Base-by-base conservation (phyloP, 129 eudicot genomes). In the Flaveria bidentis region DNA sequence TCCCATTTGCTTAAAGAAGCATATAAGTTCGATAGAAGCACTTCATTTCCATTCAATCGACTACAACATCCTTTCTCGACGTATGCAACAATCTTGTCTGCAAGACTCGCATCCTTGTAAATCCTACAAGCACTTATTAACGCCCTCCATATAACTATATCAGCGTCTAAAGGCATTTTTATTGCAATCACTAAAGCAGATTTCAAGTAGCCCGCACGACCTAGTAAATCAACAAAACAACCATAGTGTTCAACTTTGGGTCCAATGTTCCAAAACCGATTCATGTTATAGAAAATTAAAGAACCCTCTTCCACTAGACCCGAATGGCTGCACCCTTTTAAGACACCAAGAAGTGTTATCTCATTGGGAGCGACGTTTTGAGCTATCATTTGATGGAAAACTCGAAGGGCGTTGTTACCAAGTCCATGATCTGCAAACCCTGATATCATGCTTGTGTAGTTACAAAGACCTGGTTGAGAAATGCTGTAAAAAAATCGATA, bases 291-390 rank as follows among this genome's bases (percentile, higher is more conserved):
- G 67, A 90, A 93, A 67, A 94, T 84, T 22, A 83, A 84, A 77
- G 85, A 80, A 41, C 98, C 98, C 66, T 94, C 87, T 50, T 87
- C 77, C 23, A 94, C 87, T 23, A 94, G 79, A 52, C 98, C 97
- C 15, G 92, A 85, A 85, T 94, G 98, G 84, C 92, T 91, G 69
- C 98, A 91, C 42, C 91, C 97, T 70, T 89, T 94, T 50, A 93
- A 74, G 60, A 94, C 85, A 62, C 92, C 98, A 55, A 91, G 56
- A 76, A 91, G 78, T 17, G 97, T 94, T 9, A 94, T 67, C 78
- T 87, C 96, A 82, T 87, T 94, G 6, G 96, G 97, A 28, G 75
- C 64, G n/a, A 87, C 17, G 9, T 83, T 84, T 78, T 83, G 79
- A 17, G 76, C 78, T 72, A 87, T 41, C 97, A 94, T 94, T 62